These are phyloP conservation scores for Colletotrichum gloeosporioides DNA, from an alignment of 2,329 filamentous ascomycete genomes.

Conservation along the genomic window DNA sequence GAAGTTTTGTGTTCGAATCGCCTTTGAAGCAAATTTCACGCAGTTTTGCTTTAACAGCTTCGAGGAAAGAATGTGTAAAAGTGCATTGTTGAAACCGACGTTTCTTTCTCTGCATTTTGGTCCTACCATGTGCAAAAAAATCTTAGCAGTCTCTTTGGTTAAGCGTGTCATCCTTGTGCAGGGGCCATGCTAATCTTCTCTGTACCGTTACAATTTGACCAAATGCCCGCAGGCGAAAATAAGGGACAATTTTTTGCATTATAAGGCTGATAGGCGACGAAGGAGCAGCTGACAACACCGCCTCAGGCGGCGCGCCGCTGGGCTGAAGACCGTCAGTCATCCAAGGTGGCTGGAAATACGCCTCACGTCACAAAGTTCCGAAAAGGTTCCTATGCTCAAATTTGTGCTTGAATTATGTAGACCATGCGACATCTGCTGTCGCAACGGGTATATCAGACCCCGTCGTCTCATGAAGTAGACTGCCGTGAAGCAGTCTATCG, in stretches of 20 bases:
- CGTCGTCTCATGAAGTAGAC: background rate
- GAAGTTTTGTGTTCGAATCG: background rate
- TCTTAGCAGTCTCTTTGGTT: background rate
- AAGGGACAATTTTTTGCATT: background rate
- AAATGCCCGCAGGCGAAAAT: background rate
- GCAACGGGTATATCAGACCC: background rate
- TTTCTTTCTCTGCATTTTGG: background rate
- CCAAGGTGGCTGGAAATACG: background rate
- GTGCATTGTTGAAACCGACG: background rate
- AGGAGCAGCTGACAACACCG: background rate
- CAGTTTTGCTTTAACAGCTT: background rate
- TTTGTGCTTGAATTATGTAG: background rate
- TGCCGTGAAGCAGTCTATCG: background rate
- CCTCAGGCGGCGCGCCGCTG: background rate
- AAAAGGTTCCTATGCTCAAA: background rate
- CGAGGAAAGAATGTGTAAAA: background rate
- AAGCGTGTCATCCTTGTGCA: background rate
- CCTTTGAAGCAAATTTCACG: background rate
- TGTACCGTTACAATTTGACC: background rate
- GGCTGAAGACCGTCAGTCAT: background rate
- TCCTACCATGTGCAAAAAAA: background rate
- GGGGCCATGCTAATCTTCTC: conserved; percentile 5
- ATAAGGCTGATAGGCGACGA: background rate
- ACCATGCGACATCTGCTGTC: background rate
- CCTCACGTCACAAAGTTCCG: background rate